A percentile compares a stretch with the other conserved stretches of the same genome.
Conservation (phyloP, 352 stramenopile genomes). For the Globisporangium abappressorium region DNA sequence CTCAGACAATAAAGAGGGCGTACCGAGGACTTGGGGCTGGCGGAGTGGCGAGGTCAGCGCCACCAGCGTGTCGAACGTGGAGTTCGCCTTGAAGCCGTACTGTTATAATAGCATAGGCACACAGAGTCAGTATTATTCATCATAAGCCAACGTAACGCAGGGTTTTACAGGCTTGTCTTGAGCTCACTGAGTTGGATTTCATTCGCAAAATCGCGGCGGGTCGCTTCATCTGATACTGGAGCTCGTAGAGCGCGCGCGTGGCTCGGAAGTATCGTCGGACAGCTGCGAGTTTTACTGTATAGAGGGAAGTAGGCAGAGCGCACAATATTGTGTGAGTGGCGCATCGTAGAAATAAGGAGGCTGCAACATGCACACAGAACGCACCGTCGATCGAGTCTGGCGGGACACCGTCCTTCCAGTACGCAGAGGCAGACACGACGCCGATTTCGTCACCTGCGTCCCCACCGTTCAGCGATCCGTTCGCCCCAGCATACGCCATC, state of each 20-base stretch:
- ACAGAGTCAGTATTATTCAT: conserved; percentile 5
- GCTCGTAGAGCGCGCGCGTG: conserved; percentile 62
- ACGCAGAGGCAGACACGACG: conserved; percentile 11
- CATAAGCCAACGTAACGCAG: neutral
- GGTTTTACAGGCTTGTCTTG: neutral
- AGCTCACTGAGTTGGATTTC: conserved; percentile 53
- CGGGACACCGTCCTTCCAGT: conserved; percentile 14
- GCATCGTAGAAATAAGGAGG: neutral
- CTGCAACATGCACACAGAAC: neutral
- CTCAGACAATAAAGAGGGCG: too few relatives aligned
- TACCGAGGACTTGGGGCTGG: conserved; percentile 57
- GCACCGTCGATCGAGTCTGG: conserved; percentile 16
- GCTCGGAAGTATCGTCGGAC: conserved; percentile 58
- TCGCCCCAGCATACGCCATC: neutral
- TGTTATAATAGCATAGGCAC: conserved; percentile 17
- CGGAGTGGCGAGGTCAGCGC: conserved; percentile 67
- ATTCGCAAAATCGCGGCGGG: conserved; percentile 72
- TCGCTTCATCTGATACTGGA: conserved; percentile 73
- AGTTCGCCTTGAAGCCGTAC: conserved; percentile 65
- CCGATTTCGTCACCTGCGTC: neutral
- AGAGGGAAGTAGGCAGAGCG: neutral
- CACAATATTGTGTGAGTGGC: neutral
- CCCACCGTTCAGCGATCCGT: neutral
- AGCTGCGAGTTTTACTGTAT: conserved; percentile 54
- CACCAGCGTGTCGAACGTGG: conserved; percentile 66